A percentile compares a stretch with the other conserved stretches of the same genome.
These are phyloP conservation scores for Aphanomyces invadans DNA, from an alignment of 352 stramenopile species.

Conservation along the genomic window DNA sequence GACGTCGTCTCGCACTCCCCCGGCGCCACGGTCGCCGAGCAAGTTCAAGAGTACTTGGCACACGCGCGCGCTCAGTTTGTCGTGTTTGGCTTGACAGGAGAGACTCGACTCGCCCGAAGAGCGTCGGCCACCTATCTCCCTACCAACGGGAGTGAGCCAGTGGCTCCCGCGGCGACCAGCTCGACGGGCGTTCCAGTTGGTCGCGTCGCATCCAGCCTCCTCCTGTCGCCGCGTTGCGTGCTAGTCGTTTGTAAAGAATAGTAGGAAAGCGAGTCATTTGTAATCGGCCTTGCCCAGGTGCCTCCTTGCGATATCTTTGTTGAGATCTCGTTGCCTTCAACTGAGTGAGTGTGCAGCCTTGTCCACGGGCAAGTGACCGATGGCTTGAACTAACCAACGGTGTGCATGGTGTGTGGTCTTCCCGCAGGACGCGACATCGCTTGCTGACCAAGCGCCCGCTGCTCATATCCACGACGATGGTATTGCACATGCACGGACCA, in stretches of 20 bases:
- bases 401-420: too few species aligned
- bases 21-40: constrained; percentile 4
- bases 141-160: background rate
- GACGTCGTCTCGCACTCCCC: background rate
- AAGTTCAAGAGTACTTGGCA: constrained; percentile 11
- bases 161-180: background rate
- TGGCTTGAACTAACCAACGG: too few species aligned
- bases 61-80: background rate
- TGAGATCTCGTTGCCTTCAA: too few species aligned
- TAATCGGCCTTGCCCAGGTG: too few species aligned
- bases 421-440: too few species aligned
- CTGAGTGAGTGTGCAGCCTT: too few species aligned
- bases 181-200: background rate
- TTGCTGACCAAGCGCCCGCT: too few species aligned
- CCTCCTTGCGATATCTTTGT: too few species aligned
- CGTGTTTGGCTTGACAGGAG: background rate
- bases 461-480: too few species aligned
- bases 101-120: background rate
- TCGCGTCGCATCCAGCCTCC: background rate
- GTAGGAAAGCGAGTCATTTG: too few species aligned
- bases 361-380: too few species aligned
- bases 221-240: constrained; percentile 6
- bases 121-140: background rate
- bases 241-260: constrained; percentile 10
- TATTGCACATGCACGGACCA: too few species aligned